A percentile compares a stretch with the other conserved stretches of the same genome.
These are phyloP conservation scores for Sporothrix dimorphospora DNA, from an alignment of 2,329 filamentous ascomycete genomes.

Conservation along the genomic window DNA sequence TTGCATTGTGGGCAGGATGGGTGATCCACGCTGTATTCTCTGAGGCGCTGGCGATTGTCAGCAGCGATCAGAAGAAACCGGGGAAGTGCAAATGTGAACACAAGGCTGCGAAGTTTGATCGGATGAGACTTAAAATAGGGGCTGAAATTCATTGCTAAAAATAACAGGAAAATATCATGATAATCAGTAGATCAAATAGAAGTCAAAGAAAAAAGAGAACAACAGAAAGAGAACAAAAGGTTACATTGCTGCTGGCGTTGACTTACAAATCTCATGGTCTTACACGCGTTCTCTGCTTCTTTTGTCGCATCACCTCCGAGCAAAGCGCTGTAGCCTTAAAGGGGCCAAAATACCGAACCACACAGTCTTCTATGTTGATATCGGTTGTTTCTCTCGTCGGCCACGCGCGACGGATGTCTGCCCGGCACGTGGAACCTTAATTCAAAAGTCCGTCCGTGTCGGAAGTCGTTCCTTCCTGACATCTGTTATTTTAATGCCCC, in stretches of 20 bases:
- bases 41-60: background rate
- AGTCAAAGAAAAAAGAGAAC: background rate
- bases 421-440: background rate
- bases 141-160: no score
- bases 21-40: background rate
- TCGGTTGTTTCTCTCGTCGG: background rate
- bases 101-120: no score
- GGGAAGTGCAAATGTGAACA: no score
- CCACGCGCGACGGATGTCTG: background rate
- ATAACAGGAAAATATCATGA: no score
- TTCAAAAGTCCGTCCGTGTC: constrained; percentile 12
- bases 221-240: background rate
- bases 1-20: no score
- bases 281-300: background rate
- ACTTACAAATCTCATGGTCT: background rate
- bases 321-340: background rate
- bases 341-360: background rate
- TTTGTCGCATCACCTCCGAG: no score
- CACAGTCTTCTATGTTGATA: background rate
- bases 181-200: background rate
- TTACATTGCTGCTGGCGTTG: background rate
- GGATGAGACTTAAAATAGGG: no score
- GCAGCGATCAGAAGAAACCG: background rate
- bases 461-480: constrained; percentile 5
- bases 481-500: background rate